Evolutionary conservation across 495 filamentous ascomycete species (phyloP).

Genomic region (Xylaria telfairii): DNA sequence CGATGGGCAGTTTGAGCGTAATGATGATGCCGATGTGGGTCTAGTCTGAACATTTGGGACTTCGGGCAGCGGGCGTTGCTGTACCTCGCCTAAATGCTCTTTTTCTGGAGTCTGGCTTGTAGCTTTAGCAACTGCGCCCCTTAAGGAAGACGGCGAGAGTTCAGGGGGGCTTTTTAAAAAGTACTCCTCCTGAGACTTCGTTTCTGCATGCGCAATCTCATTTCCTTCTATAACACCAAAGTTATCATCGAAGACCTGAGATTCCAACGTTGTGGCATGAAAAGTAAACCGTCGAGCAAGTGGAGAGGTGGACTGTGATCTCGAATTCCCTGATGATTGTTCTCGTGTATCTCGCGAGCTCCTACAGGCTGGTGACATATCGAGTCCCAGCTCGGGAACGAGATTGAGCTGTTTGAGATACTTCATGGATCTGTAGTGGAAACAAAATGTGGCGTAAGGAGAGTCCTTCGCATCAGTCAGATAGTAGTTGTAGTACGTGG

Average conservation of each 20-base stretch:
- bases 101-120: constrained; percentile 33
- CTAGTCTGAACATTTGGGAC: constrained; percentile 34
- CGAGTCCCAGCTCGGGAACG: constrained; percentile 29
- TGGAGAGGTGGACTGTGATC: not conserved
- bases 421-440: constrained; percentile 56
- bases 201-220: not conserved
- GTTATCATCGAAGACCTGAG: constrained; percentile 27
- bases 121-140: not conserved
- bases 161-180: constrained; percentile 41
- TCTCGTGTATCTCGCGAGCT: not conserved
- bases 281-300: constrained; percentile 23
- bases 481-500: constrained; percentile 52
- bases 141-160: constrained; percentile 28
- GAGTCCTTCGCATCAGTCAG: constrained; percentile 54
- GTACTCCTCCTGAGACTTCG: constrained; percentile 24
- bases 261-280: constrained; percentile 28
- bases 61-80: constrained; percentile 53
- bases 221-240: not conserved
- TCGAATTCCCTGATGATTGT: not conserved
- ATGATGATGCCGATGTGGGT: constrained; percentile 33
- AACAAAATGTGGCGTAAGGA: constrained; percentile 54
- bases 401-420: constrained; percentile 51
- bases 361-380: constrained; percentile 1
- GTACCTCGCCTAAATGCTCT: constrained; percentile 30
- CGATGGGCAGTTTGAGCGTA: constrained; percentile 39